These are phyloP conservation scores for Pseudozyma thailandica DNA, from an alignment of 1,284 basidiomycete genomes.

Conservation along the genomic window DNA sequence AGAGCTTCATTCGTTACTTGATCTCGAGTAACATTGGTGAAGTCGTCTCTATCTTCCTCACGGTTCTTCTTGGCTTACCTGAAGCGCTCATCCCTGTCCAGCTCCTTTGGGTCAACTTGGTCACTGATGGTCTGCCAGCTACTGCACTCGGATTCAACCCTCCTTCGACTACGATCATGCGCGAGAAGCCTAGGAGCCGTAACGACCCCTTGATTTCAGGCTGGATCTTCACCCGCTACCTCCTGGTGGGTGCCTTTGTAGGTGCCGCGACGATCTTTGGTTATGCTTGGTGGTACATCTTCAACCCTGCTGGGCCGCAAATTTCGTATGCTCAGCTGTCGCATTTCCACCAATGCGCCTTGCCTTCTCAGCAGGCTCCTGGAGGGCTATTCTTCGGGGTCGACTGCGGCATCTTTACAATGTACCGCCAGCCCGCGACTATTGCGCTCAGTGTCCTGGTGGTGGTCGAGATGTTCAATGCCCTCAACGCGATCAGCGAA, in stretches of 20 bases:
- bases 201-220: slow-evolving; percentile 88
- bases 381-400: slow-evolving; percentile 80
- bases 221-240: slow-evolving; percentile 95
- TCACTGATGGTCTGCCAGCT: slow-evolving; percentile 86
- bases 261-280: slow-evolving; percentile 94
- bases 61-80: slow-evolving; percentile 96
- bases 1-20: slow-evolving; percentile 88
- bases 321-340: slow-evolving; percentile 93
- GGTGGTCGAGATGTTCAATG: slow-evolving; percentile 98
- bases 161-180: slow-evolving; percentile 90
- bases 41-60: slow-evolving; percentile 96
- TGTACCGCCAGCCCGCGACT: slow-evolving; percentile 84
- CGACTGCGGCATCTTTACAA: slow-evolving; percentile 91
- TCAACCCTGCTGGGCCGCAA: slow-evolving; percentile 87
- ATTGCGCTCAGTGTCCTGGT: slow-evolving; percentile 95
- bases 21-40: slow-evolving; percentile 98
- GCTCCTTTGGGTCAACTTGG: slow-evolving; percentile 79
- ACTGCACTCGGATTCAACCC: slow-evolving; percentile 99
- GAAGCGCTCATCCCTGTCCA: slow-evolving; percentile 98
- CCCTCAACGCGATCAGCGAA: slow-evolving; percentile 98
- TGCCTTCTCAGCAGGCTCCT: slow-evolving; percentile 2
- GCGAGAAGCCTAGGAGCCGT: slow-evolving; percentile 84
- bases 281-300: slow-evolving; percentile 99
- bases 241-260: slow-evolving; percentile 92
- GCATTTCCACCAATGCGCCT: slow-evolving; percentile 74